A percentile compares a stretch with the other conserved stretches of the same genome.
These are phyloP conservation scores for Beta corolliflora DNA, from an alignment of 179 eudicot genomes.

Conservation along the genomic window DNA sequence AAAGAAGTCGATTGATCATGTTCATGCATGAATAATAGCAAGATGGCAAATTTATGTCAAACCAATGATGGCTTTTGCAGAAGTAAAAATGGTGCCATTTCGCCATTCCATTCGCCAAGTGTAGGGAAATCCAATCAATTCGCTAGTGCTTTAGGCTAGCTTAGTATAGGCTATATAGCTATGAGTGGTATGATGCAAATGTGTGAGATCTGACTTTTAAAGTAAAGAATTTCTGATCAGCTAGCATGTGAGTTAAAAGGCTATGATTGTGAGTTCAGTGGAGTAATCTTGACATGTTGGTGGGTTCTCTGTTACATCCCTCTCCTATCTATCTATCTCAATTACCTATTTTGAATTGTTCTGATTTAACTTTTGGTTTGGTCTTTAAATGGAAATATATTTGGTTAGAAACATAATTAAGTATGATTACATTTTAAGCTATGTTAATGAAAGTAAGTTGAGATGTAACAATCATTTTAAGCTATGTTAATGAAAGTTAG, in stretches of 20 bases:
- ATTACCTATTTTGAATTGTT: background rate
- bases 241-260: slow-evolving; percentile 17
- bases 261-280: slow-evolving; percentile 23
- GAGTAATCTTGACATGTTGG: background rate
- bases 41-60: background rate
- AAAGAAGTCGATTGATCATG: background rate
- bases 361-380: background rate
- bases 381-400: background rate
- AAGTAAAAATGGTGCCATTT: background rate
- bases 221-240: background rate
- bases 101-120: background rate
- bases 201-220: background rate
- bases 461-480: background rate
- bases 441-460: background rate
- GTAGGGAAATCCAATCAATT: background rate
- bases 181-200: slow-evolving; percentile 14
- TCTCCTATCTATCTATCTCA: background rate
- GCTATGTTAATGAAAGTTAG: too few relatives aligned
- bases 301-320: background rate
- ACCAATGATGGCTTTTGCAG: background rate
- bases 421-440: background rate
- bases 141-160: background rate
- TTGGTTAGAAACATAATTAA: background rate
- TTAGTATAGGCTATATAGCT: background rate
- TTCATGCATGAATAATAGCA: background rate